Conservation (phyloP, 805 yeast genomes). For the Candida qinlingensis region DNA sequence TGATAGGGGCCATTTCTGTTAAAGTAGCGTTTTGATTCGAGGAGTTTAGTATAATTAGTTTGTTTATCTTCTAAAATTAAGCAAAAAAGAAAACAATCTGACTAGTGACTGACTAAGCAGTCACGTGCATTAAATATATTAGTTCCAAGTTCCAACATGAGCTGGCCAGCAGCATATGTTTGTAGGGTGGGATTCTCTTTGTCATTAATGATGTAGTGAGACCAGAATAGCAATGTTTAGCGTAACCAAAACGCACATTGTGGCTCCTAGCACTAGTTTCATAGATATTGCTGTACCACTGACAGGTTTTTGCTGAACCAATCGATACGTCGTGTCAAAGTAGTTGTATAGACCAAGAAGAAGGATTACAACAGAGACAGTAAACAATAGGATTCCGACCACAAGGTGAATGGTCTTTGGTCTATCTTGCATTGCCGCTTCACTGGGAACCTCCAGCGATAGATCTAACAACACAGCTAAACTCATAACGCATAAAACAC, state of each 20-base stretch:
- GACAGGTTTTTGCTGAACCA: conserved; percentile 11
- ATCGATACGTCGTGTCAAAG: conserved; percentile 13
- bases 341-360: conserved; percentile 19
- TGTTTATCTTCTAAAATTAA: neutral
- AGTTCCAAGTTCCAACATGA: too few relatives aligned
- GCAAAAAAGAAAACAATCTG: neutral
- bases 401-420: conserved; percentile 9
- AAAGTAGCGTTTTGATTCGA: neutral
- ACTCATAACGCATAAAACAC: conserved; percentile 14
- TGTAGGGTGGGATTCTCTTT: too few relatives aligned
- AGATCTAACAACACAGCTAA: conserved; percentile 19
- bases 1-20: conserved; percentile 1
- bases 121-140: too few relatives aligned
- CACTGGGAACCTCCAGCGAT: conserved; percentile 5
- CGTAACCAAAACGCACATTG: conserved; percentile 1
- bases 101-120: neutral
- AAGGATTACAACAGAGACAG: conserved; percentile 9
- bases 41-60: neutral
- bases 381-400: conserved; percentile 12
- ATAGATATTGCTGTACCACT: conserved; percentile 12
- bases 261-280: conserved; percentile 6
- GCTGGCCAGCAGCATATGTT: too few relatives aligned
- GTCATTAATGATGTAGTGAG: neutral
- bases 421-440: neutral
- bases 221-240: neutral